Conservation (phyloP, 768 basidiomycete species). For the Polyporus arcularius region DNA sequence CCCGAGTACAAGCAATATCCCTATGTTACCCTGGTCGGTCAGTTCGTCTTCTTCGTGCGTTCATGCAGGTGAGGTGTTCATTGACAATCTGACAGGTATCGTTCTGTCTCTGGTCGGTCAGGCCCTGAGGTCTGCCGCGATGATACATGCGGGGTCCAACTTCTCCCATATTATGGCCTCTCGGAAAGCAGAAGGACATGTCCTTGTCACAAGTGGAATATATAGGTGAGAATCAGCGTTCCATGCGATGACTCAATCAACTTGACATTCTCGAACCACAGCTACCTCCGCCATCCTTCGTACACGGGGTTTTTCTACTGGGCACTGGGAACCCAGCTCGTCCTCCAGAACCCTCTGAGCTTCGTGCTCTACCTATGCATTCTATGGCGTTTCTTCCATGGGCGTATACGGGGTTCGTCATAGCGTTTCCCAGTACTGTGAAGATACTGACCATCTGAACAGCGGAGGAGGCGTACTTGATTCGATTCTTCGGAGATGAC, state of each 20-base stretch:
- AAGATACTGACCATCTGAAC: neutral
- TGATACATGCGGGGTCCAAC: conserved; percentile 93
- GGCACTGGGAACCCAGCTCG: conserved; percentile 92
- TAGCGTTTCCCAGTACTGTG: neutral
- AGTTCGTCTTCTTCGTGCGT: conserved; percentile 18
- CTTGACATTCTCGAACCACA: conserved; percentile 30
- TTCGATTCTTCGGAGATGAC: conserved; percentile 88
- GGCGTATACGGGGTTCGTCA: conserved; percentile 72
- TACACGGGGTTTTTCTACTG: conserved; percentile 98
- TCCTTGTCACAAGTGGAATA: conserved; percentile 84
- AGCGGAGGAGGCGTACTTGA: conserved; percentile 83
- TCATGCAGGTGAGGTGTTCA: neutral
- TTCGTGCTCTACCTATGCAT: conserved; percentile 65
- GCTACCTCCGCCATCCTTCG: conserved; percentile 91
- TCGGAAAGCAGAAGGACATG: conserved; percentile 70
- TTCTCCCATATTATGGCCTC: conserved; percentile 90
- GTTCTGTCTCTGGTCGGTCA: conserved; percentile 70
- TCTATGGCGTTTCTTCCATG: conserved; percentile 86
- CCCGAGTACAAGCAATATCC: conserved; percentile 62
- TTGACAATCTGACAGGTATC: conserved; percentile 50
- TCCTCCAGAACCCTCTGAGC: conserved; percentile 83
- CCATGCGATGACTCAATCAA: neutral
- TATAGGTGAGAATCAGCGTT: conserved; percentile 63
- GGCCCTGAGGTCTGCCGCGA: conserved; percentile 80
- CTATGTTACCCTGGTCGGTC: conserved; percentile 64